These are phyloP conservation scores for Collybiopsis luxurians DNA, from an alignment of 768 basidiomycete species.

Conservation along the genomic window DNA sequence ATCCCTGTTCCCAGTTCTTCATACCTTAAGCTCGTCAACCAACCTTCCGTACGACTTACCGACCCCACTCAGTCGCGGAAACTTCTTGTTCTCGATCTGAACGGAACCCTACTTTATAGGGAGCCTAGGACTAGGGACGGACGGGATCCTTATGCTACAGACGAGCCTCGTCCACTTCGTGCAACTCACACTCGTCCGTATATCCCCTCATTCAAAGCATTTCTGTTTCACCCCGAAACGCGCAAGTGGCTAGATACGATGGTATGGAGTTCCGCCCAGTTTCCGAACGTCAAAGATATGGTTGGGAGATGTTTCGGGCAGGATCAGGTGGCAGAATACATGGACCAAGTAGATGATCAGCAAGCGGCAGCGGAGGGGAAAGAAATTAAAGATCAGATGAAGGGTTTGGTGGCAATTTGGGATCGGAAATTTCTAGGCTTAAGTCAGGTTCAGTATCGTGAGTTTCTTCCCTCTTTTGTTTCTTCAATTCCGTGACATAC, in stretches of 20 bases:
- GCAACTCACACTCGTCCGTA: slow-evolving; percentile 50
- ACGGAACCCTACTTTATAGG: slow-evolving; percentile 50
- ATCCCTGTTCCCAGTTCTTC: not conserved
- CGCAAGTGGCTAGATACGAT: slow-evolving; percentile 53
- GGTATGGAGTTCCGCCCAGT: slow-evolving; percentile 66
- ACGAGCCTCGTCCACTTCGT: slow-evolving; percentile 24
- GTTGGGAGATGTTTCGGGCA: slow-evolving; percentile 43
- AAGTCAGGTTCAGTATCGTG: slow-evolving; percentile 59
- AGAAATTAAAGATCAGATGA: slow-evolving; percentile 3
- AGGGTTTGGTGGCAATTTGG: slow-evolving; percentile 63
- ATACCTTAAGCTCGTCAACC: not conserved
- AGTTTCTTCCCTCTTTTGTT: slow-evolving; percentile 29
- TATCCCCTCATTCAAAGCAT: slow-evolving; percentile 43
- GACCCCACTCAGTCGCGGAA: slow-evolving; percentile 28
- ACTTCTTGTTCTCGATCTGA: slow-evolving; percentile 52
- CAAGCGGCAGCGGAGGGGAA: slow-evolving; percentile 20
- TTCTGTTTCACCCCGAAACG: slow-evolving; percentile 43
- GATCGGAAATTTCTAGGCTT: slow-evolving; percentile 77
- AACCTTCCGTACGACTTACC: not conserved
- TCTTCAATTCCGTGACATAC: not conserved
- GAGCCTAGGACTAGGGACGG: slow-evolving; percentile 20
- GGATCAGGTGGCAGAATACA: slow-evolving; percentile 10
- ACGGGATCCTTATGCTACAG: slow-evolving; percentile 4
- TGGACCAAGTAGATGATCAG: not conserved
- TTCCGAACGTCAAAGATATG: slow-evolving; percentile 56